Evolutionary conservation across 2,329 filamentous ascomycete species (phyloP).

Genomic region (Madurella mycetomatis): DNA sequence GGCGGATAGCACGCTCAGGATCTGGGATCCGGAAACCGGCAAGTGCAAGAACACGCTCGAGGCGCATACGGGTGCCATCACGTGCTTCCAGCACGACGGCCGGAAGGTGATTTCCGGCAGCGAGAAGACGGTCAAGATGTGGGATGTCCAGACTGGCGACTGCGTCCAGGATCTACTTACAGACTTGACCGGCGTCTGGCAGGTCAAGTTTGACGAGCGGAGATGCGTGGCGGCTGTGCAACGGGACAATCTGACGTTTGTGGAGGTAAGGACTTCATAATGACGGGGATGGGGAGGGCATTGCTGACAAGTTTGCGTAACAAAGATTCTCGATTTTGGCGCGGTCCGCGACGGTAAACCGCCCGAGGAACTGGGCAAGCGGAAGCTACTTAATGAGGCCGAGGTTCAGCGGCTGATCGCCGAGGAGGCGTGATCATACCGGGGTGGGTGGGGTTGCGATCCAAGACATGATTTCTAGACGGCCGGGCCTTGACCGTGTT

Average conservation of each 20-base stretch:
- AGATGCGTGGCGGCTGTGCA: conserved; percentile 96
- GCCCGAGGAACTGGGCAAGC: conserved; percentile 69
- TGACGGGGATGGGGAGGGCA: conserved; percentile 6
- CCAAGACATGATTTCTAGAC: neutral
- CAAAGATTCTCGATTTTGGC: conserved; percentile 92
- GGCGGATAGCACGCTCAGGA: conserved; percentile 88
- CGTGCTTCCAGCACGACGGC: conserved; percentile 96
- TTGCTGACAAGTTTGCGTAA: conserved; percentile 30
- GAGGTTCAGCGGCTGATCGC: conserved; percentile 50
- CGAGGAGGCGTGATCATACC: conserved; percentile 35
- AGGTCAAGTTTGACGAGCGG: conserved; percentile 94
- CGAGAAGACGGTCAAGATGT: conserved; percentile 96
- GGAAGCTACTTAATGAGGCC: conserved; percentile 62
- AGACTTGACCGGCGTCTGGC: conserved; percentile 95
- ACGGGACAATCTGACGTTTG: conserved; percentile 85
- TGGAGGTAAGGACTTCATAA: conserved; percentile 66
- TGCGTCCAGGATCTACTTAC: conserved; percentile 90
- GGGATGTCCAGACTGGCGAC: conserved; percentile 89
- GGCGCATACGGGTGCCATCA: conserved; percentile 95
- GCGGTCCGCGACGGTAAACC: conserved; percentile 84
- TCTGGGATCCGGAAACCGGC: conserved; percentile 94
- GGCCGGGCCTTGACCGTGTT: too few species aligned
- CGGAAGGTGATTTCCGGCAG: conserved; percentile 96
- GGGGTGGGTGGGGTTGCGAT: neutral
- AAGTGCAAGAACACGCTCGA: conserved; percentile 85